Evolutionary conservation across 305 asterid genomes (phyloP).

Genomic region (Galium porrigens): DNA sequence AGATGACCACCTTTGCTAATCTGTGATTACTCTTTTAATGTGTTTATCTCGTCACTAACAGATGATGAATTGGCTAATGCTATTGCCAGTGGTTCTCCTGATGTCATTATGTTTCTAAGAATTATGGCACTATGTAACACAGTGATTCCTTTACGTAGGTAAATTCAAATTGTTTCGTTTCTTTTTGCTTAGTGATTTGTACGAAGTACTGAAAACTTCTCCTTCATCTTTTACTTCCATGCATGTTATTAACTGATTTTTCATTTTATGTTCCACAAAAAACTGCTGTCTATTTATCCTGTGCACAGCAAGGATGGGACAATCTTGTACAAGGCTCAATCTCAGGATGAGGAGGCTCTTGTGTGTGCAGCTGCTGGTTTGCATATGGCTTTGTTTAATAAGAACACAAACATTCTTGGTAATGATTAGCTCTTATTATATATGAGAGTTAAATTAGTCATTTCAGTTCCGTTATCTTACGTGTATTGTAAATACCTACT

Average conservation of each 20-base stretch:
- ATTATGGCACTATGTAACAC: constrained; percentile 95
- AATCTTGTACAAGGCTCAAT: constrained; percentile 73
- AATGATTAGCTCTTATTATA: constrained; percentile 16
- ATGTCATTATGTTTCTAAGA: constrained; percentile 57
- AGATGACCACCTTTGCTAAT: constrained; percentile 24
- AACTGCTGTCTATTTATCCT: constrained; percentile 6
- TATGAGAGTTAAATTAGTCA: constrained; percentile 7
- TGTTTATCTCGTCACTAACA: constrained; percentile 23
- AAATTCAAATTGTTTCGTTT: background rate
- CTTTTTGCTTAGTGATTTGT: background rate
- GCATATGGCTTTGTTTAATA: constrained; percentile 58
- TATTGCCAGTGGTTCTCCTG: constrained; percentile 51
- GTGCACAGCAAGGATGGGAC: constrained; percentile 51
- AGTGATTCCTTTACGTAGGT: constrained; percentile 81
- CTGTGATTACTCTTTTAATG: constrained; percentile 1
- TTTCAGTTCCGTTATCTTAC: constrained; percentile 11
- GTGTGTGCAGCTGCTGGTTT: constrained; percentile 79
- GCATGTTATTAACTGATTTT: background rate
- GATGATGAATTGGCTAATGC: constrained; percentile 58
- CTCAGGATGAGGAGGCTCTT: constrained; percentile 99
- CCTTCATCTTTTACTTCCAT: background rate
- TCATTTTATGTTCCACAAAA: constrained; percentile 14
- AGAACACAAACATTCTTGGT: constrained; percentile 66
- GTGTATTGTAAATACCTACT: constrained; percentile 18
- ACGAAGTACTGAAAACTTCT: background rate